Percentiles rank a stretch among this genome's conserved stretches.
Evolutionary conservation across 192 early-diverging fungal species (phyloP).

Genomic region (Rhizophagus sp.): DNA sequence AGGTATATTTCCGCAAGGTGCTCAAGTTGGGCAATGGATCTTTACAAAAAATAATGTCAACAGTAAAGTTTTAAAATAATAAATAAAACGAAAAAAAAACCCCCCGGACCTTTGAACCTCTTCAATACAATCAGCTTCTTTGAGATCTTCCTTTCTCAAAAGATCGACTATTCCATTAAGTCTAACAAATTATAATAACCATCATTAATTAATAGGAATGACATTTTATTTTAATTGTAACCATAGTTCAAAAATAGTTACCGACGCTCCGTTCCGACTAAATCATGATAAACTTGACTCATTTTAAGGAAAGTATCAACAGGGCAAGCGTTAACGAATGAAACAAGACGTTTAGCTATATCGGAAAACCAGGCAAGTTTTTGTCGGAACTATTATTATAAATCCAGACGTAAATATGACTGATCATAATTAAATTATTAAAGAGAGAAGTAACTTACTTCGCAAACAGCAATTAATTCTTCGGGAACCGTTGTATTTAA

Average conservation of each 20-base stretch:
- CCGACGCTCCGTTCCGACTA: constrained; percentile 76
- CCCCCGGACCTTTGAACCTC: constrained; percentile 60
- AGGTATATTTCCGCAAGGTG: constrained; percentile 68
- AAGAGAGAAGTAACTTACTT: constrained; percentile 31
- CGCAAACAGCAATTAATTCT: constrained; percentile 56
- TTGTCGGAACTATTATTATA: constrained; percentile 53
- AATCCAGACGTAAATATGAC: background rate
- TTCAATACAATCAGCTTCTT: constrained; percentile 62
- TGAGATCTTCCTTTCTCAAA: constrained; percentile 77
- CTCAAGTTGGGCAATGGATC: constrained; percentile 66
- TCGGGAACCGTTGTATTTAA: constrained; percentile 52
- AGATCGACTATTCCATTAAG: constrained; percentile 74
- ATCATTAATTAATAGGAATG: no score
- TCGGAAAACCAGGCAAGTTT: constrained; percentile 69
- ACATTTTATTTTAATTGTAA: background rate
- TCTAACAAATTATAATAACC: constrained; percentile 23
- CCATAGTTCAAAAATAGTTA: constrained; percentile 19
- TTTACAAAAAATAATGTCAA: constrained; percentile 19
- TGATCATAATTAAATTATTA: background rate
- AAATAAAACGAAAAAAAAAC: background rate
- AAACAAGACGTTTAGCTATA: constrained; percentile 64
- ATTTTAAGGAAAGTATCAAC: constrained; percentile 71
- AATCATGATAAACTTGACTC: constrained; percentile 75
- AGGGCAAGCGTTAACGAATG: constrained; percentile 65
- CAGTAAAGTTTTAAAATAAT: background rate